phyloP scores from a whole-genome alignment of 23 red algal genomes.

The Gracilariopsis chorda region DNA sequence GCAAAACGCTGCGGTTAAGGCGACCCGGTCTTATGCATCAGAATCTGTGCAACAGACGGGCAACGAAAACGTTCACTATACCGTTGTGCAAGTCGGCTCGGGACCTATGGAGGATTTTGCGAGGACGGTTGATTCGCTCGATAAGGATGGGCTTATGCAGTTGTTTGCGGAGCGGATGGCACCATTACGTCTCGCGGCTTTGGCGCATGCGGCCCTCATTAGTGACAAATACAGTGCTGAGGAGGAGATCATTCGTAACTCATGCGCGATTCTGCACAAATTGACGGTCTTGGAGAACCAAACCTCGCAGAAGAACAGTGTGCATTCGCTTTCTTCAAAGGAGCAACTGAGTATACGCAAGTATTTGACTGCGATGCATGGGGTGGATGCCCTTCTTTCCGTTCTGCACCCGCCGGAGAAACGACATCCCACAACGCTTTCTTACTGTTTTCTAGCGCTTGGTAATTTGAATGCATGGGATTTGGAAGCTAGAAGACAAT shows the following conservation, averaged over 20 bases:
- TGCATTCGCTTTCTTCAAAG: conserved; percentile 21
- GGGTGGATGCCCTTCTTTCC: conserved; percentile 32
- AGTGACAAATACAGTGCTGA: conserved; percentile 35
- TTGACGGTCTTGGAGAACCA: conserved; percentile 37
- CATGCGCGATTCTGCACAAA: conserved; percentile 53
- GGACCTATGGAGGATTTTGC: conserved; percentile 32
- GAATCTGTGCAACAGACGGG: neutral
- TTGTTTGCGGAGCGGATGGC: conserved; percentile 44
- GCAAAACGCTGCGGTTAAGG: neutral
- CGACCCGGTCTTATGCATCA: conserved; percentile 11
- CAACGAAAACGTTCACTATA: conserved; percentile 15
- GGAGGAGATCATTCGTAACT: conserved; percentile 51
- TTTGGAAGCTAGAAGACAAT: conserved; percentile 50
- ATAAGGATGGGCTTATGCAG: conserved; percentile 50
- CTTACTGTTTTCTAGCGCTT: conserved; percentile 54
- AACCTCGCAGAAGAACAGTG: conserved; percentile 9
- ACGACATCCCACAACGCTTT: conserved; percentile 65
- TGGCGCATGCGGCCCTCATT: conserved; percentile 52
- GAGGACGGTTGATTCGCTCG: conserved; percentile 14
- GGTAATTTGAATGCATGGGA: conserved; percentile 81
- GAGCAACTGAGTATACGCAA: conserved; percentile 63
- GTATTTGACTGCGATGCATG: conserved; percentile 28
- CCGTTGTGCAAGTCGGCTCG: conserved; percentile 36
- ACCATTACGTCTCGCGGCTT: conserved; percentile 36
- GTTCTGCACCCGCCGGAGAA: conserved; percentile 48